Evolutionary conservation across 73 alveolate species (phyloP).

Genomic region (Paramecium biaurelia): DNA sequence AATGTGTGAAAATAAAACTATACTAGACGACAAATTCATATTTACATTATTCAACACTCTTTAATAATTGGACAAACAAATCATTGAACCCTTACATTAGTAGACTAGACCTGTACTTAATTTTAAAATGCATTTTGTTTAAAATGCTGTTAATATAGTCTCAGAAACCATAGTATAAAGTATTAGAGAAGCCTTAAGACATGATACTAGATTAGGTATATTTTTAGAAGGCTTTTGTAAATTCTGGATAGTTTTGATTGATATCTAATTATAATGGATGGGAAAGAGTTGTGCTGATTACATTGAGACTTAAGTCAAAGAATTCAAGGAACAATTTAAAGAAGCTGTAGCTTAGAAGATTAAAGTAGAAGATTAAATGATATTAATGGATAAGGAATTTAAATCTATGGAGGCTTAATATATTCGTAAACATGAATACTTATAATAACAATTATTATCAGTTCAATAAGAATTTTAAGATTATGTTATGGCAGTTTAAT

Average conservation of each 20-base stretch:
- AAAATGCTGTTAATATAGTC: background rate
- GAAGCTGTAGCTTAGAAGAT: background rate
- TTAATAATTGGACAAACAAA: background rate
- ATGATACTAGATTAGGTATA: constrained; percentile 23
- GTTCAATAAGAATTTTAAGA: background rate
- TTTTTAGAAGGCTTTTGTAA: background rate
- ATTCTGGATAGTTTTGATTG: constrained; percentile 5
- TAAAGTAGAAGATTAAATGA: background rate
- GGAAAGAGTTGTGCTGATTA: constrained; percentile 17
- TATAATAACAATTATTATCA: background rate
- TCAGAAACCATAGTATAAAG: background rate
- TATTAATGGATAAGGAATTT: background rate
- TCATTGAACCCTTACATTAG: background rate
- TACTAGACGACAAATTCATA: background rate
- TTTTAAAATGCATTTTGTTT: background rate
- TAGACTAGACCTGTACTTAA: background rate
- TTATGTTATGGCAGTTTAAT: background rate
- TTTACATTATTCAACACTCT: background rate
- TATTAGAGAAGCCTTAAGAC: background rate
- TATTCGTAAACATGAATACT: background rate
- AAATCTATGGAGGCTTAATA: background rate
- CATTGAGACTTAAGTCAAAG: background rate
- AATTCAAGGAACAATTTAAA: background rate
- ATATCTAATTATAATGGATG: constrained; percentile 1
- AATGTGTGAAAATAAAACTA: background rate